These are phyloP conservation scores for Aspergillus ochraceus DNA, from an alignment of 2,329 filamentous ascomycete genomes.

Conservation along the genomic window DNA sequence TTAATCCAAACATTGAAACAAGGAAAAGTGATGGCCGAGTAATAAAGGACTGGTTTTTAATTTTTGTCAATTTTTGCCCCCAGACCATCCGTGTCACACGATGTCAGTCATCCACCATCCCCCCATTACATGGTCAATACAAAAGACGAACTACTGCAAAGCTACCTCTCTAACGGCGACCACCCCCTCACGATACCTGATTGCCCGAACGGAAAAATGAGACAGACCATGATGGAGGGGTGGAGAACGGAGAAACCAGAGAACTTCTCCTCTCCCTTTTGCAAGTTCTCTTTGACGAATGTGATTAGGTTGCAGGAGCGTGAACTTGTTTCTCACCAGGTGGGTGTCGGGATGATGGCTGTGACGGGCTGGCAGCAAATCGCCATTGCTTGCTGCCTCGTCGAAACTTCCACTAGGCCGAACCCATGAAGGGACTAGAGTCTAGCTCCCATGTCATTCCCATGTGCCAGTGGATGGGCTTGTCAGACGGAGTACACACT, in stretches of 20 bases:
- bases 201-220: not conserved
- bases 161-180: not conserved
- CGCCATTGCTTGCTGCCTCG: conserved; percentile 1
- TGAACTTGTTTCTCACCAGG: conserved; percentile 9
- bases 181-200: not conserved
- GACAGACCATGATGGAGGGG: not conserved
- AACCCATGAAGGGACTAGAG: conserved; percentile 5
- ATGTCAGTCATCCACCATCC: conserved; percentile 15
- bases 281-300: conserved; percentile 1
- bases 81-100: conserved; percentile 19
- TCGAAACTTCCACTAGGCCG: conserved; percentile 12
- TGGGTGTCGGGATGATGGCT: conserved; percentile 6
- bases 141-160: not conserved
- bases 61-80: not conserved
- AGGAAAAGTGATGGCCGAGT: not conserved
- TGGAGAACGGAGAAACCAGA: not conserved
- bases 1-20: not conserved
- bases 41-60: no score
- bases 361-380: conserved; percentile 10
- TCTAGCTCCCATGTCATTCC: conserved; percentile 12
- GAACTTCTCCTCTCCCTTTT: no score
- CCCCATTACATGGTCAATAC: not conserved
- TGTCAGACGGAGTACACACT: conserved; percentile 2
- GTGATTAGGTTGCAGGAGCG: conserved; percentile 17
- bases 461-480: conserved; percentile 14